Base-by-base conservation (phyloP, 345 rosid species). In the Cochlearia excelsa region DNA sequence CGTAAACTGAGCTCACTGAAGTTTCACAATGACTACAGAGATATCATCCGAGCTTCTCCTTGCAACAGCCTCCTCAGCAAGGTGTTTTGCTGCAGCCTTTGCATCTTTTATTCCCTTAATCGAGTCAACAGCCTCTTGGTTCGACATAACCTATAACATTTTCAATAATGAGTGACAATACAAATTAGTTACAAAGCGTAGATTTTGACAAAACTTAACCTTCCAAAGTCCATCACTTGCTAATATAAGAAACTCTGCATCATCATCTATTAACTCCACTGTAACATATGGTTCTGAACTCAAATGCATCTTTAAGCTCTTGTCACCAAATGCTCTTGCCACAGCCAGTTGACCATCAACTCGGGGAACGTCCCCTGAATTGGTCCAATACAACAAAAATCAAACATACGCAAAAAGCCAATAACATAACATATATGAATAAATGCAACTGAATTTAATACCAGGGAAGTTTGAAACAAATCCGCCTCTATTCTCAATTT, bases 191-290 rank as follows among this genome's bases (percentile, higher is more conserved):
- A 29, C 23, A 7, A 39, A 58, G 38, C 46, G 41, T 9, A 49
- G 54, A 60, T 54, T 41, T 9, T 29, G 53, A 30, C 31, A 53
- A 33, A 55, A 54, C 61, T 38, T 41, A 39, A 89, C 99, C 94
- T 84, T 87, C 97, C 99, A 93, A 11, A 93, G 68, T 3, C 99
- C 97, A 66, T 93, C 97, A 67, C 98, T 92, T 4, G 95, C 93
- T 72, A 92, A 66, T 69, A 93, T 80, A 38, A 87, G 75, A 48
- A 66, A 85, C 30, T 89, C 92, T 1, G 85, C 78, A 61, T 74
- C 90, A 54, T 84, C 81, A 9, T 70, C 80, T 16, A 93, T 72
- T 30, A 45, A 58, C 63, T 89, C 91, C 44, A 77, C 68, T 0
- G 70, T 49, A 29, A 87, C 83, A 57, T 89, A 75, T 23, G 99